phyloP scores from a whole-genome alignment of 2,329 filamentous ascomycete species.

The Penicillium sumatraense region DNA sequence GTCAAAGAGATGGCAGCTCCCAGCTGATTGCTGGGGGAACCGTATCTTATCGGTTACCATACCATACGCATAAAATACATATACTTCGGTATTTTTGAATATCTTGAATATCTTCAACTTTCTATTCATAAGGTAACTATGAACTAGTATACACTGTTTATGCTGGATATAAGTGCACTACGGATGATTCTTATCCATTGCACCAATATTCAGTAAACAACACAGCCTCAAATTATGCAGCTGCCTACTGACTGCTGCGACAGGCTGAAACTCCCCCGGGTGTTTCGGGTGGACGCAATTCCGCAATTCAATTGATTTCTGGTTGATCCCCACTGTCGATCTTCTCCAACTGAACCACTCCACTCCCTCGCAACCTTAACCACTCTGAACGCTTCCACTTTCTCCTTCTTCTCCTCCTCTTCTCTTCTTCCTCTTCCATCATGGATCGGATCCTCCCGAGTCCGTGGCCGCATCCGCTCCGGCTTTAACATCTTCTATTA shows the following conservation, averaged over 20 bases:
- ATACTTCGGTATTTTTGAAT: neutral
- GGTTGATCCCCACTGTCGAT: no score
- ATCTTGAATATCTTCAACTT: no score
- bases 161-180: no score
- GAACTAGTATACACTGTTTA: no score
- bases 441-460: constrained; percentile 1
- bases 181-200: neutral
- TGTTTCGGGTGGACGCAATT: neutral
- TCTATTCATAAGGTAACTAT: no score
- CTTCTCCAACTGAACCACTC: neutral
- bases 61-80: neutral
- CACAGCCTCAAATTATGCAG: neutral
- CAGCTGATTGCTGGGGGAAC: neutral
- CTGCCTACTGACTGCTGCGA: neutral
- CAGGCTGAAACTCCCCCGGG: neutral
- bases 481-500: neutral
- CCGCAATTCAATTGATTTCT: no score
- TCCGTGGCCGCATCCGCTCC: neutral
- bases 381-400: neutral
- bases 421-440: neutral
- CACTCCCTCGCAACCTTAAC: neutral
- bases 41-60: constrained; percentile 2
- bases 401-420: neutral
- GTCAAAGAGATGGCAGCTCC: no score
- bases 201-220: neutral